Evolutionary conservation across 805 yeast species (phyloP).

Genomic region (Yarrowia sp.): DNA sequence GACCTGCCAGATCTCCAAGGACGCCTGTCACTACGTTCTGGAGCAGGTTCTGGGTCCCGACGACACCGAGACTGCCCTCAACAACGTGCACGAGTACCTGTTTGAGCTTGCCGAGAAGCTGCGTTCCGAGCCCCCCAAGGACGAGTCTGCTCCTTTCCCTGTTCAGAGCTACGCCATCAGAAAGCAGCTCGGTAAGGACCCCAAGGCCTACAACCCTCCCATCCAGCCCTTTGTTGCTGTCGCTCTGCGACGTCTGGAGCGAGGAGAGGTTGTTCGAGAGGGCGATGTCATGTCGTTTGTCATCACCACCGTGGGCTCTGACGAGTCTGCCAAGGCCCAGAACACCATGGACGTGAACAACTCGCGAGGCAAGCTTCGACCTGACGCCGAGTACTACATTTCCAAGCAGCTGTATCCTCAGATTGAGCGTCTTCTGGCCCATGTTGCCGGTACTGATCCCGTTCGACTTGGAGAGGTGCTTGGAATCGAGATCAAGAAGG

Average conservation of each 20-base stretch:
- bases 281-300: slow-evolving; percentile 91
- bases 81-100: slow-evolving; percentile 75
- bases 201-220: slow-evolving; percentile 83
- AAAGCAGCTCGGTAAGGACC: slow-evolving; percentile 89
- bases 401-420: slow-evolving; percentile 92
- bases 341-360: slow-evolving; percentile 74
- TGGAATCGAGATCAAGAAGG: slow-evolving; percentile 74
- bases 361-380: slow-evolving; percentile 56
- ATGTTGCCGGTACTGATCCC: slow-evolving; percentile 85
- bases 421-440: slow-evolving; percentile 82
- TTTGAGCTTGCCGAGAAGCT: slow-evolving; percentile 65
- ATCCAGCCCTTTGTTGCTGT: slow-evolving; percentile 68
- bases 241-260: slow-evolving; percentile 78
- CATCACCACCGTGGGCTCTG: slow-evolving; percentile 60
- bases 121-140: slow-evolving; percentile 59
- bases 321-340: slow-evolving; percentile 60
- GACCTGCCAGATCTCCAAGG: slow-evolving; percentile 90
- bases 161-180: slow-evolving; percentile 77
- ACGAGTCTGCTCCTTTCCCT: slow-evolving; percentile 47
- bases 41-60: slow-evolving; percentile 71
- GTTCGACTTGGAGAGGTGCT: slow-evolving; percentile 76
- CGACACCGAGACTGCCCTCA: slow-evolving; percentile 76
- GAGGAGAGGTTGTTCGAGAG: slow-evolving; percentile 85
- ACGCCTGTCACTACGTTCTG: slow-evolving; percentile 77
- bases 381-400: slow-evolving; percentile 80